Base-by-base conservation (phyloP, 768 basidiomycete species). In the Lanmaoa pseudosensibilis region DNA sequence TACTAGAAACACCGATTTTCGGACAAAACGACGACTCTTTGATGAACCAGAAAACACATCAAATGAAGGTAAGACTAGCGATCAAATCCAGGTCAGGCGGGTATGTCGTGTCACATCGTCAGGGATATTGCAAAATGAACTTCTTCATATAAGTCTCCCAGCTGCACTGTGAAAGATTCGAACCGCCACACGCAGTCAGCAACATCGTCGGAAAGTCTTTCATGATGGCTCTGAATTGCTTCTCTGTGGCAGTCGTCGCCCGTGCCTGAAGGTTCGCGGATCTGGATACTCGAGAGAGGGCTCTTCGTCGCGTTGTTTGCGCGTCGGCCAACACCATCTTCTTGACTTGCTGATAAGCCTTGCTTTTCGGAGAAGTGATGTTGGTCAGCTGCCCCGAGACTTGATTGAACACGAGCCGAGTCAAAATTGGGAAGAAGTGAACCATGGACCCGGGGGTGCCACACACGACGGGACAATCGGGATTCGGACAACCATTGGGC, bases 371-470 rank as follows among this genome's bases (percentile, higher is more conserved):
- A 2, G 67, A 66, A 0, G 74, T 63, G 50, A 80, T 56, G 5
- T 67, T 62, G 38, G 67, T 53, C 32, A 85, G 62, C 37, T 76
- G 55, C 19, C 62, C 54, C 34, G 55, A 62, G 21, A 78, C 80
- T 46, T 76, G 55, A 49, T 81, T 73, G 70, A 74, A 84, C 13
- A 77, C 82, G 67, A 86, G 81, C 47, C 63, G 69, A 34, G 71
- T 65, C 19, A 90, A 75, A 30, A 62, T 75, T 9, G 73, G 48
- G 70, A 78, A 90, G 73, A 83, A 87, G 71, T 90, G 87, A 11
- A 87, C 80, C 61, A 92, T 71, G 3, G 88, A 90, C 11, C 89
- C 88, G n/a, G 90, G 87, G 6, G 89, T 91, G 64, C 90, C 88
- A 59, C 89, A 91, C 33, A 90, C 81, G 53, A 89, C 80, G 21